phyloP scores from a whole-genome alignment of 179 eudicot genomes.

The Beta lomatogona region DNA sequence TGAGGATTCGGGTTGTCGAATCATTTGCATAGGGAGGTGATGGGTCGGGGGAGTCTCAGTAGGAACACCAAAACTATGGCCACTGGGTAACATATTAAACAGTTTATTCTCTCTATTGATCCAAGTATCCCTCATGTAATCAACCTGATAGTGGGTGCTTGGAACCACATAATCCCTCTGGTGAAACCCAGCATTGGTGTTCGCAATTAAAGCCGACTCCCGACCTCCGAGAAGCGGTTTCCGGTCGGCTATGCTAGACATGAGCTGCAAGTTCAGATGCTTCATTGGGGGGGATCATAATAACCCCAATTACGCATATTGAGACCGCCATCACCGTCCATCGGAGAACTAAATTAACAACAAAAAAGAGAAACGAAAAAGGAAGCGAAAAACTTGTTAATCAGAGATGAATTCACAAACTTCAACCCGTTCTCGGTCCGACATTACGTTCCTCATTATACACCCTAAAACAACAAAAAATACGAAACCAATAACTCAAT shows the following conservation, averaged over 20 bases:
- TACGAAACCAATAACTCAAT: slow-evolving; percentile 24
- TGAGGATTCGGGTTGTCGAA: slow-evolving; percentile 56
- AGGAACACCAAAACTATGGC: slow-evolving; percentile 43
- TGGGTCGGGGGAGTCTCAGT: slow-evolving; percentile 51
- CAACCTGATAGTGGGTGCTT: slow-evolving; percentile 52
- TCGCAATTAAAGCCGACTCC: slow-evolving; percentile 43
- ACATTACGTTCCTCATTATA: slow-evolving; percentile 26
- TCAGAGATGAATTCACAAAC: slow-evolving; percentile 21
- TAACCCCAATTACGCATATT: slow-evolving; percentile 74
- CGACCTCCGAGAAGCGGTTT: slow-evolving; percentile 51
- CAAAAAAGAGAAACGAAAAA: neutral
- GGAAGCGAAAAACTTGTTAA: slow-evolving; percentile 8
- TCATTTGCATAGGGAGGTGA: slow-evolving; percentile 61
- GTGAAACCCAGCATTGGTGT: slow-evolving; percentile 48
- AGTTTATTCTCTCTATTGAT: slow-evolving; percentile 52
- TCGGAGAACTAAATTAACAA: slow-evolving; percentile 21
- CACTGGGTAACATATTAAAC: slow-evolving; percentile 56
- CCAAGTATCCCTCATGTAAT: slow-evolving; percentile 70
- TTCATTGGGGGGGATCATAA: slow-evolving; percentile 53
- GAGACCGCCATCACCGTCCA: slow-evolving; percentile 65
- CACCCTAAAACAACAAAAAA: slow-evolving; percentile 26
- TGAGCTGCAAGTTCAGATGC: slow-evolving; percentile 62
- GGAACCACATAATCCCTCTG: slow-evolving; percentile 58
- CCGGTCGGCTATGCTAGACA: slow-evolving; percentile 55
- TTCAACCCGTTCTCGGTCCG: slow-evolving; percentile 8